These are phyloP conservation scores for Penicillium manginii DNA, from an alignment of 495 filamentous ascomycete species.

Conservation along the genomic window DNA sequence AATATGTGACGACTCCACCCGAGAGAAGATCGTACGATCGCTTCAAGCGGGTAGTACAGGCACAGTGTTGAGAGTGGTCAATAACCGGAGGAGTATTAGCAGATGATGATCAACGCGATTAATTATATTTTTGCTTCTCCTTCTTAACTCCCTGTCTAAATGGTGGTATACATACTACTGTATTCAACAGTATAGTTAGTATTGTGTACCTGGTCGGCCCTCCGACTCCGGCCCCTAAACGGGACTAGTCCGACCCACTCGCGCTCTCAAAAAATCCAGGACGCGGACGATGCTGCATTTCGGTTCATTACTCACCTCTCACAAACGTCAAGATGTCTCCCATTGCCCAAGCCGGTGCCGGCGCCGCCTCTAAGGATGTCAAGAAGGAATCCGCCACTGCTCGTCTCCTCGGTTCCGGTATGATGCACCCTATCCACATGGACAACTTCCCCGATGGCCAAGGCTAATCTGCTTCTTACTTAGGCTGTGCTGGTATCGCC, in stretches of 20 bases:
- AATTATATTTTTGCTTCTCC: background rate
- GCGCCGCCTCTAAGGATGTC: conserved; percentile 61
- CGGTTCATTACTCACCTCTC: conserved; percentile 18
- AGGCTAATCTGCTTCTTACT: conserved; percentile 24
- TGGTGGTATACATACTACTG: background rate
- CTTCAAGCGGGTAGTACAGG: background rate
- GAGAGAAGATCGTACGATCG: conserved; percentile 4
- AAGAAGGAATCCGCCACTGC: conserved; percentile 91
- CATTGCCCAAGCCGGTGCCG: conserved; percentile 47
- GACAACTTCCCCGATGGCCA: background rate
- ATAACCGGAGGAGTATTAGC: no score
- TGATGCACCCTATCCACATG: conserved; percentile 17
- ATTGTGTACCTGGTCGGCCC: background rate
- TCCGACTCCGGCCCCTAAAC: conserved; percentile 32
- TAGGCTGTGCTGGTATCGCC: conserved; percentile 92
- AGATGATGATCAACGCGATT: background rate
- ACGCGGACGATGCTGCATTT: conserved; percentile 21
- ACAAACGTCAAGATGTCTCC: conserved; percentile 53
- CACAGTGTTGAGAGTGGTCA: background rate
- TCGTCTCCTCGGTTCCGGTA: conserved; percentile 89
- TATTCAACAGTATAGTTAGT: background rate
- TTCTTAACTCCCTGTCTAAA: background rate
- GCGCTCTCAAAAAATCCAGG: conserved; percentile 30
- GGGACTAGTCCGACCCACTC: conserved; percentile 34
- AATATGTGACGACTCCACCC: background rate